Conservation (phyloP, 352 stramenopile species). For the Peronospora destructor region DNA sequence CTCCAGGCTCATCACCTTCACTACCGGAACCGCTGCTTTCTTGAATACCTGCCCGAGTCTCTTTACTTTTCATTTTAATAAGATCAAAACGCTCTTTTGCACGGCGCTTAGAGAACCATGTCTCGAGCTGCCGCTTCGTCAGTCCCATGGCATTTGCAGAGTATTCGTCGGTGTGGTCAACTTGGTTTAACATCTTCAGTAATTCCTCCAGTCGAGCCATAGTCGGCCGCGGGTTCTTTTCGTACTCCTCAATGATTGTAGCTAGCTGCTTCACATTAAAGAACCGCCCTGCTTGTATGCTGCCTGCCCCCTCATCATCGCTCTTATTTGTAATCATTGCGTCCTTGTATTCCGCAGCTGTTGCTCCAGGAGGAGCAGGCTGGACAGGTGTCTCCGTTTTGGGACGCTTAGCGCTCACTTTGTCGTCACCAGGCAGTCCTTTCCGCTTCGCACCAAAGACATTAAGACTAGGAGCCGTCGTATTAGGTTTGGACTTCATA, state of each 20-base stretch:
- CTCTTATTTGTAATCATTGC: constrained; percentile 10
- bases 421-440: constrained; percentile 21
- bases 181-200: constrained; percentile 62
- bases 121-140: constrained; percentile 79
- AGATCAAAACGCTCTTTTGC: constrained; percentile 74
- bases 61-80: constrained; percentile 73
- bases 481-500: constrained; percentile 25
- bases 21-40: constrained; percentile 30
- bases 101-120: constrained; percentile 78
- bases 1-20: constrained; percentile 34
- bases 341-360: constrained; percentile 12
- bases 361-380: background rate
- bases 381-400: constrained; percentile 26
- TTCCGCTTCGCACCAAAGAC: constrained; percentile 27
- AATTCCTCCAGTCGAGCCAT: constrained; percentile 61
- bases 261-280: constrained; percentile 84
- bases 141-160: constrained; percentile 38
- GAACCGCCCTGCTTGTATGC: constrained; percentile 51
- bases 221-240: constrained; percentile 69
- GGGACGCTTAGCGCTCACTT: constrained; percentile 19
- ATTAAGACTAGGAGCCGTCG: constrained; percentile 6
- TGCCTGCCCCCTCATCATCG: constrained; percentile 17
- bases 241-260: constrained; percentile 80
- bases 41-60: constrained; percentile 23
- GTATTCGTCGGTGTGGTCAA: constrained; percentile 57